phyloP scores from a whole-genome alignment of 768 basidiomycete species.

The Trametes elegans region DNA sequence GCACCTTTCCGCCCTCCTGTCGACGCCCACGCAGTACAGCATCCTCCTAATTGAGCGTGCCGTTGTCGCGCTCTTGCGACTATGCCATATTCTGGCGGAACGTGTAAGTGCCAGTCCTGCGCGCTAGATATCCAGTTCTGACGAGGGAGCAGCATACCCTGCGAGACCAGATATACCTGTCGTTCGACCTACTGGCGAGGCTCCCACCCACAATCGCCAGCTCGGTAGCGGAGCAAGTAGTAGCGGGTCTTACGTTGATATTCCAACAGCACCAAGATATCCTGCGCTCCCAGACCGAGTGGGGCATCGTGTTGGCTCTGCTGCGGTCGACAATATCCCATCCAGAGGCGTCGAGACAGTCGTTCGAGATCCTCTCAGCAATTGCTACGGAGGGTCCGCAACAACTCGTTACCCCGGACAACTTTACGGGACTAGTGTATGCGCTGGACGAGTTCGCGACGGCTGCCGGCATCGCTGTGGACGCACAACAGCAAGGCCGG shows the following conservation, averaged over 20 bases:
- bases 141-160: conserved; percentile 58
- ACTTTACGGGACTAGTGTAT: conserved; percentile 74
- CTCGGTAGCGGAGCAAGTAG: conserved; percentile 89
- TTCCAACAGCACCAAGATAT: conserved; percentile 74
- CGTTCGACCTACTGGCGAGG: conserved; percentile 85
- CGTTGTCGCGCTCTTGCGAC: conserved; percentile 80
- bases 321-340: conserved; percentile 84
- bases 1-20: conserved; percentile 80
- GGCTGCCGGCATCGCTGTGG: conserved; percentile 59
- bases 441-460: conserved; percentile 87
- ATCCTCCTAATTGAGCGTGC: conserved; percentile 91
- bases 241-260: conserved; percentile 76
- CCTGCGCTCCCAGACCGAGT: conserved; percentile 91
- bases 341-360: conserved; percentile 81
- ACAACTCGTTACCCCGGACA: conserved; percentile 69
- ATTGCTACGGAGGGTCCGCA: conserved; percentile 63
- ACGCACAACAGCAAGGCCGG: conserved; percentile 48
- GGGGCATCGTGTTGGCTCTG: conserved; percentile 89
- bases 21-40: conserved; percentile 77
- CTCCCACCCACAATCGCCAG: conserved; percentile 74
- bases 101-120: conserved; percentile 47
- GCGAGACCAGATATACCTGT: conserved; percentile 92
- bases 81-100: conserved; percentile 81
- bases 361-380: conserved; percentile 73
- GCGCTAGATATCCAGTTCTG: not conserved